Conservation (phyloP, 1,139 yeast species). For the Yamadazyma buinensis region DNA sequence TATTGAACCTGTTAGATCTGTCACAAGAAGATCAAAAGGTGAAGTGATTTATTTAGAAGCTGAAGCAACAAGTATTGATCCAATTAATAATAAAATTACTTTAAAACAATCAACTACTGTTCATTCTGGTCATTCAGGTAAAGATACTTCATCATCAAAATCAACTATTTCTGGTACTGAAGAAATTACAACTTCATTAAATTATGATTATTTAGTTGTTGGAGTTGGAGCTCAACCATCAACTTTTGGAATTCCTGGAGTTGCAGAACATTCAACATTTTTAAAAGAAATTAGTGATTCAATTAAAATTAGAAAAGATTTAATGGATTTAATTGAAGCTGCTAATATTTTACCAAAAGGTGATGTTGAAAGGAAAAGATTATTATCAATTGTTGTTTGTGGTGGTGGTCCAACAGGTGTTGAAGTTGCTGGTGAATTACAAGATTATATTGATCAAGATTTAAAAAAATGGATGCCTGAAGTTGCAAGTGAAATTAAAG, state of each 20-base stretch:
- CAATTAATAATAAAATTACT: conserved; percentile 46
- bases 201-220: conserved; percentile 77
- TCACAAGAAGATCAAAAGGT: conserved; percentile 48
- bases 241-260: conserved; percentile 93
- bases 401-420: conserved; percentile 99
- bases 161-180: conserved; percentile 36
- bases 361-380: conserved; percentile 75
- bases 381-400: conserved; percentile 79
- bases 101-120: conserved; percentile 55
- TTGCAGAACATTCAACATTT: conserved; percentile 79
- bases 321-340: conserved; percentile 74
- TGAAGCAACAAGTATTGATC: conserved; percentile 81
- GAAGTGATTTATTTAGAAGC: conserved; percentile 88
- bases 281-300: conserved; percentile 86
- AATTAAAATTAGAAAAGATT: conserved; percentile 66
- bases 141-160: conserved; percentile 50
- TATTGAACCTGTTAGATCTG: conserved; percentile 17
- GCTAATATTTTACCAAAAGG: conserved; percentile 73
- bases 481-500: conserved; percentile 74
- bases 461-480: conserved; percentile 86
- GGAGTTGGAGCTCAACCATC: conserved; percentile 94
- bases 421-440: conserved; percentile 92
- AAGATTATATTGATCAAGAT: conserved; percentile 91
- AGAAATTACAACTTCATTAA: conserved; percentile 46
- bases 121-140: conserved; percentile 51